phyloP scores from a whole-genome alignment of 768 basidiomycete species.

The Lanmaoa rubissima region DNA sequence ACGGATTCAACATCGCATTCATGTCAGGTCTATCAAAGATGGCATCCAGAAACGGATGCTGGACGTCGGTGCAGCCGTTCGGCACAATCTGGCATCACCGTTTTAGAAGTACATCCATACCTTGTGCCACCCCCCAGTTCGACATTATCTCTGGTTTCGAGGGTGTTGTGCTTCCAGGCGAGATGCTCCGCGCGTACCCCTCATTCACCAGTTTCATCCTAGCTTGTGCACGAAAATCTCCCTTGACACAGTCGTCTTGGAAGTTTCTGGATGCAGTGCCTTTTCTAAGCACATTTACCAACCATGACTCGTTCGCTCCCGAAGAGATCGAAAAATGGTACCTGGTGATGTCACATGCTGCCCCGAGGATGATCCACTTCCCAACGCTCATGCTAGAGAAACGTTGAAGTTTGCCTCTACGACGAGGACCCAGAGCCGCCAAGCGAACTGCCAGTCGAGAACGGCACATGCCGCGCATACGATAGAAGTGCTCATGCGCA shows the following conservation, averaged over 20 bases:
- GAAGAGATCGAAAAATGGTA: conserved; percentile 46
- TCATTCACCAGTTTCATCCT: conserved; percentile 8
- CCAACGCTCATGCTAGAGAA: conserved; percentile 41
- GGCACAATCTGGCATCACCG: conserved; percentile 51
- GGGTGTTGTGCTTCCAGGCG: conserved; percentile 63
- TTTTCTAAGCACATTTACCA: conserved; percentile 51
- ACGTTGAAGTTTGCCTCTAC: conserved; percentile 53
- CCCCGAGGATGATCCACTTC: conserved; percentile 27
- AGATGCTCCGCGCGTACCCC: conserved; percentile 66
- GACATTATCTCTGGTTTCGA: conserved; percentile 63
- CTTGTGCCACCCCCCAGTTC: conserved; percentile 50
- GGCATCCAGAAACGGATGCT: conserved; percentile 40
- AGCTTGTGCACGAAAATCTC: not conserved
- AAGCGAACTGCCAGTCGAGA: conserved; percentile 19
- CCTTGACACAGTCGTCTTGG: conserved; percentile 63
- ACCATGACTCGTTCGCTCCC: conserved; percentile 46
- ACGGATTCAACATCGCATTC: not conserved
- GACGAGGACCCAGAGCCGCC: conserved; percentile 42
- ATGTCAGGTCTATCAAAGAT: conserved; percentile 32
- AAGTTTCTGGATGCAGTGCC: conserved; percentile 58
- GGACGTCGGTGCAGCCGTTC: conserved; percentile 42
- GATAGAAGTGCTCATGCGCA: conserved; percentile 54
- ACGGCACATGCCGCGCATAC: conserved; percentile 55
- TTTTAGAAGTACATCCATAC: conserved; percentile 45
- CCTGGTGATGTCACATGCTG: conserved; percentile 46